Evolutionary conservation across 306 rosid species (phyloP), one percentile per base, ranked within the genome.

Genomic region (Gastrolobium villosum): DNA sequence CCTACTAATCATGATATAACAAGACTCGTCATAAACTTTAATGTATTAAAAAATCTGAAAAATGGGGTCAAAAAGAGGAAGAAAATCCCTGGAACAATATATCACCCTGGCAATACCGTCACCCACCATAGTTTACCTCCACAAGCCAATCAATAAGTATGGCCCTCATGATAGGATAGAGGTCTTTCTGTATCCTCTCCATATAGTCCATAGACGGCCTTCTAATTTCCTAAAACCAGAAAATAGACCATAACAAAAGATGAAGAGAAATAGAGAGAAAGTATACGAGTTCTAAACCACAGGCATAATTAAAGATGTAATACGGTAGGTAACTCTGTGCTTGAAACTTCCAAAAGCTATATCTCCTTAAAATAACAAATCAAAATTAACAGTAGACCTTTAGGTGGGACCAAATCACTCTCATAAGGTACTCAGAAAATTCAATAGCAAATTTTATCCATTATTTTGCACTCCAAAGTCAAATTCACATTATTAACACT

Each of bases 81-180:
- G 68, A 66, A 54, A 66, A 55, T 61, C 76, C 78, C 50, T 40
- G 59, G 26, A 62, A 34, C 64, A 43, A 54, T 72, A 20, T 46
- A 72, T 37, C 69, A 20, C 64, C 79, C 69, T 40, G 73, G 30
- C 62, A 65, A 40, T 40, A 65, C 83, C 79, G 4, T 64, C 61
- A 80, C 67, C 84, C 69, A 71, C 66, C 78, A 81, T 57, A 81
- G 37, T 65, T 81, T 84, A 93, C 98, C 96, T 93, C 96, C 64
- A 91, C 96, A 48, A 91, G 97, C 98, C 98, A 93, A 74, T 93
- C 94, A 65, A 93, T 72, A 5, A 91, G 81, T 76, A 85, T 89
- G 10, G 93, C 90, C 32, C 98, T 91, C 96, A 93, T 93, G 85
- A 86, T 81, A n/a, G 93, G 50, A 84, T 84, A 85, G n/a, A 93